phyloP scores from a whole-genome alignment of 192 early-diverging fungal species.

The Gaertneriomyces sp. region DNA sequence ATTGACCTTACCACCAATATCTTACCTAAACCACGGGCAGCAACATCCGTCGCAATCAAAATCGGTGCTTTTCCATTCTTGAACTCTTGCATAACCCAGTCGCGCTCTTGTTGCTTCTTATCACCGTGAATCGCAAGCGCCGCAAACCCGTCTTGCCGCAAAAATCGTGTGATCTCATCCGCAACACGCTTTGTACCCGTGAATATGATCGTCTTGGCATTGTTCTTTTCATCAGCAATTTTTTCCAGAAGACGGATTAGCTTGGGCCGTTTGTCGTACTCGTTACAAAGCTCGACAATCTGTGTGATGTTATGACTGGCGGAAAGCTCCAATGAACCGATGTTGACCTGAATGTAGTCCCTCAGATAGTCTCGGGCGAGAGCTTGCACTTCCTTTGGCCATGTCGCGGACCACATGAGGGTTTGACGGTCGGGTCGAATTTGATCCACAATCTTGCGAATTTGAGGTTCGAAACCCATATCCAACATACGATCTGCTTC shows the following conservation, averaged over 20 bases:
- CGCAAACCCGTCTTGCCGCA: constrained; percentile 87
- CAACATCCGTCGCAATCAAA: constrained; percentile 96
- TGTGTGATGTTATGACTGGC: constrained; percentile 91
- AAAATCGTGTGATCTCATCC: constrained; percentile 78
- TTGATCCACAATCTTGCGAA: constrained; percentile 95
- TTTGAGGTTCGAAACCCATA: constrained; percentile 99
- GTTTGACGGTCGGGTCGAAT: constrained; percentile 97
- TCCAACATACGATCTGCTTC: constrained; percentile 99
- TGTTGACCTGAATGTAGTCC: constrained; percentile 95
- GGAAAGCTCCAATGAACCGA: constrained; percentile 89
- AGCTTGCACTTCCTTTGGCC: constrained; percentile 94
- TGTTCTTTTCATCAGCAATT: constrained; percentile 25
- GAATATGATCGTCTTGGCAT: constrained; percentile 51
- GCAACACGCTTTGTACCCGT: constrained; percentile 51
- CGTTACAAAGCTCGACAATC: constrained; percentile 82
- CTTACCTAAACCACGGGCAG: constrained; percentile 92
- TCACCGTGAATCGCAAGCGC: constrained; percentile 95
- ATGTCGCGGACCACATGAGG: constrained; percentile 99
- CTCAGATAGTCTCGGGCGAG: constrained; percentile 87
- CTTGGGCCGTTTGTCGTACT: constrained; percentile 82
- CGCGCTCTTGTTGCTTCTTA: constrained; percentile 91
- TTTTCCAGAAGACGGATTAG: constrained; percentile 47
- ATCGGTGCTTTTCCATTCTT: constrained; percentile 78
- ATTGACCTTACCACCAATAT: constrained; percentile 11
- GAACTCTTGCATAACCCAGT: constrained; percentile 93